phyloP scores from a whole-genome alignment of 2,329 filamentous ascomycete species.

The Herpotrichia juniperi region DNA sequence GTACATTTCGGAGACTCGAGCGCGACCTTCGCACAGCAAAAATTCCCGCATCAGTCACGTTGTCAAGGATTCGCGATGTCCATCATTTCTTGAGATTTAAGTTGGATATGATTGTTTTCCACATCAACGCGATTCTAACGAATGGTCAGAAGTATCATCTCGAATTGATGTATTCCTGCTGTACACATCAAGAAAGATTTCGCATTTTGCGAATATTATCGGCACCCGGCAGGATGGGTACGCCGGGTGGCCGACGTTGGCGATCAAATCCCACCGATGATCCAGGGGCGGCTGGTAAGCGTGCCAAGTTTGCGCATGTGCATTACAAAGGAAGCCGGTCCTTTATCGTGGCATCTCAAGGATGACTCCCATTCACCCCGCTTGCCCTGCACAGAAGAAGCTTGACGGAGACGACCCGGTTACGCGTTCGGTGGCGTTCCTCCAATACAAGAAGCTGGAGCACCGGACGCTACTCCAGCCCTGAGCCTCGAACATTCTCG shows the following conservation, averaged over 20 bases:
- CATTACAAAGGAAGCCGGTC: slow-evolving; percentile 36
- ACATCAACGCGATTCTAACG: not conserved
- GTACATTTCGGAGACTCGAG: too few species aligned
- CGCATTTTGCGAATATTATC: not conserved
- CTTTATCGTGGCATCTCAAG: too few species aligned
- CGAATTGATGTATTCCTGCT: not conserved
- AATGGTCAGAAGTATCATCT: not conserved
- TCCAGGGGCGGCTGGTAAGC: slow-evolving; percentile 8
- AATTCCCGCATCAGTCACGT: not conserved
- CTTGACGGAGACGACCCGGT: not conserved
- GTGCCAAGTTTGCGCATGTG: slow-evolving; percentile 1
- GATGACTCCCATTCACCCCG: too few species aligned
- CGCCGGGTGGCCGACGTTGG: slow-evolving; percentile 14
- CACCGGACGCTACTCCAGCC: slow-evolving; percentile 4
- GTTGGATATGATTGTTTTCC: not conserved
- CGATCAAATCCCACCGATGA: slow-evolving; percentile 1
- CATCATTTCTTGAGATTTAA: not conserved
- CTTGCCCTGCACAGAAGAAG: slow-evolving; percentile 16
- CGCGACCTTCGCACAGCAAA: not conserved
- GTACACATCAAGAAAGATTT: not conserved
- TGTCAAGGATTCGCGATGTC: too few species aligned
- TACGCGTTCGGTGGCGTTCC: not conserved
- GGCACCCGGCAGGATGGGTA: slow-evolving; percentile 12
- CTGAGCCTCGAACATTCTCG: slow-evolving; percentile 16
- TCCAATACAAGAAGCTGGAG: slow-evolving; percentile 8